These are phyloP conservation scores for Omphalea diandra DNA, from an alignment of 441 rosid genomes.

Conservation along the genomic window DNA sequence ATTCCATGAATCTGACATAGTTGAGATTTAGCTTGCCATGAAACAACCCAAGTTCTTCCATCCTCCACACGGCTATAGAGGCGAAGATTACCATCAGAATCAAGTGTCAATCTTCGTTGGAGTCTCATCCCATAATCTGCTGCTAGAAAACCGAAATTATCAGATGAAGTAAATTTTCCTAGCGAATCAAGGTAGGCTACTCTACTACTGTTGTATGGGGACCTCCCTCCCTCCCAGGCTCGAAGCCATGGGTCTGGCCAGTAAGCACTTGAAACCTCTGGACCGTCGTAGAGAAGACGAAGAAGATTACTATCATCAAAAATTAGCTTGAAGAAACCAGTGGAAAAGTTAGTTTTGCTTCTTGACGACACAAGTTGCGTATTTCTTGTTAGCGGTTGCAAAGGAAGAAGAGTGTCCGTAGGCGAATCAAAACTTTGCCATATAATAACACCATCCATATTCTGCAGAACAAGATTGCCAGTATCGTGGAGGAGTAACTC, in stretches of 20 bases:
- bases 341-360: slow-evolving; percentile 25
- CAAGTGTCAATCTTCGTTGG: slow-evolving; percentile 22
- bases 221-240: slow-evolving; percentile 9
- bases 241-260: slow-evolving; percentile 28
- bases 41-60: slow-evolving; percentile 14
- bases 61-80: slow-evolving; percentile 19
- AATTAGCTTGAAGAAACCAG: slow-evolving; percentile 26
- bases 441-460: too few relatives aligned
- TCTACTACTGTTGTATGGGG: slow-evolving; percentile 21
- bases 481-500: slow-evolving; percentile 10
- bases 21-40: slow-evolving; percentile 24
- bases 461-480: slow-evolving; percentile 24
- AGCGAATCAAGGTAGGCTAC: slow-evolving; percentile 6
- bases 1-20: slow-evolving; percentile 24
- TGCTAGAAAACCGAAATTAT: neutral
- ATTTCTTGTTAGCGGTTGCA: slow-evolving; percentile 27
- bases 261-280: slow-evolving; percentile 24
- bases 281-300: slow-evolving; percentile 26
- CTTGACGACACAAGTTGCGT: slow-evolving; percentile 24
- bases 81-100: slow-evolving; percentile 29
- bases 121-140: slow-evolving; percentile 10
- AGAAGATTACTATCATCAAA: slow-evolving; percentile 32
- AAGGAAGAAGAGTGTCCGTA: slow-evolving; percentile 36
- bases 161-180: slow-evolving; percentile 21
- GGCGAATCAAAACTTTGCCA: slow-evolving; percentile 35